Base-by-base conservation (phyloP, 2,329 filamentous ascomycete genomes). In the Monosporascus sp. region DNA sequence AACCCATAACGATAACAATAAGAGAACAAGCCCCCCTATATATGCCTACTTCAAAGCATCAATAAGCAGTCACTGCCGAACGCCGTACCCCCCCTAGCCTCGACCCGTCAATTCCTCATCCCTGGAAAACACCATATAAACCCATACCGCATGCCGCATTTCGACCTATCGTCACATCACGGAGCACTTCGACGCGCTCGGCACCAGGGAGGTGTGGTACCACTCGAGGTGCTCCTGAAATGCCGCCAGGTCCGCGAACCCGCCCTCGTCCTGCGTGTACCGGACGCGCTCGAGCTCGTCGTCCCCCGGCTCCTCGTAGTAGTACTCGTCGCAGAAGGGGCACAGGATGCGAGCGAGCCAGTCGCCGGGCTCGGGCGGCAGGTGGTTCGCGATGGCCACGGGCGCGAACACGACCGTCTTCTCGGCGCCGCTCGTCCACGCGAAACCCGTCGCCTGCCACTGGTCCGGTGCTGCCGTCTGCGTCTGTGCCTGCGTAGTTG, bases 161-260 rank as follows among this genome's bases (percentile, higher is more conserved):
- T 14, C 31, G 9, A 35, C 31, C 11, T 35, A 35, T 35, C 52
- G n/a, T 66, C 68, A 80, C 77, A 80, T 80, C 45, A 80, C 59
- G 45, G 54, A 58, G 58, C 80, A 84, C 37, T 64, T 77, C 35
- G 67, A 56, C 11, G 65, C 53, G 11, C 64, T 61, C 7, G 74
- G 72, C 51, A 73, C 63, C 37, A 70, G 66, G 9, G 72, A 61
- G 1, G 72, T 68, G 58, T 84, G 81, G 56, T 75, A 71, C 81
- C 81, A 84, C 59, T 78, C 78, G 28, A 85, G 70, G 58, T 85
- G 81, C 54, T 77, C 75, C 63, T 77, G 76, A 38, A 84, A 76
- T 17, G 71, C 70, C 17, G 65, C 68, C 45, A 85, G 63, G 57
- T 75, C 72, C 44, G 74, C 73, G 60, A 82, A 81, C 4, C 74